Conservation (phyloP, 176 grass and related monocot genomes). For the Triticum aestivum region IWGSC_CS_RefSeq_v2.1 NC_057800.1:699580625-699581124, state of each 20-base stretch:
- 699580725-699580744: not conserved
- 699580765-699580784: not conserved
- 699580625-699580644: no score
- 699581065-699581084: not conserved
- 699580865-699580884: not conserved
- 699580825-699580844: no score
- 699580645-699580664: not conserved
- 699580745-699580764: not conserved
- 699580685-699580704: not conserved
- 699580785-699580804: not conserved
- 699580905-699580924: not conserved
- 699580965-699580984: not conserved
- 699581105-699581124: not conserved
- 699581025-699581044: not conserved
- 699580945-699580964: not conserved
- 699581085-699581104: not conserved
- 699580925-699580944: not conserved
- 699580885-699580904: not conserved
- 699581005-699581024: not conserved
- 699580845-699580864: no score
- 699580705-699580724: not conserved
- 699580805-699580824: no score
- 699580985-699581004: not conserved
- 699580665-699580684: not conserved
- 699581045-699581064: not conserved